Base-by-base conservation (phyloP, 768 basidiomycete species). In the Tremella mesenterica region DNA sequence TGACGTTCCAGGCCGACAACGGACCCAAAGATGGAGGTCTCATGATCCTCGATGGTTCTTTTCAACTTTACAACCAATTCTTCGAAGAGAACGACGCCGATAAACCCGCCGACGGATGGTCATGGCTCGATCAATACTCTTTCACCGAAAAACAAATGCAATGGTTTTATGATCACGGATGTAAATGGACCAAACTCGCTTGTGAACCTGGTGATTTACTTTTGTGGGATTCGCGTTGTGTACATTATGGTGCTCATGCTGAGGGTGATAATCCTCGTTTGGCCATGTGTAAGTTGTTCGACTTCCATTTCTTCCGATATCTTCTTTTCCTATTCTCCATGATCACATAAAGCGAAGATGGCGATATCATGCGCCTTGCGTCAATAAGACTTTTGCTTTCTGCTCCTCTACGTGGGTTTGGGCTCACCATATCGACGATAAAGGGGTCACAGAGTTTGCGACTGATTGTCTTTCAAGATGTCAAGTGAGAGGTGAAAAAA, bases 11-110 rank as follows among this genome's bases (percentile, higher is more conserved):
- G 46, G 50, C 51, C 13, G n/a, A n/a, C 6, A 74, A 73, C 54
- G 75, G 73, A 4, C 66, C 67, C 1, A 56, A 71, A 29, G 75
- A 75, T 41, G 75, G 75, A 25, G 74, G 75, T 7, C 60, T 75
- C 2, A 66, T 73, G 61, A 67, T 75, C 44, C 70, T 75, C 52
- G 54, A 66, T 29, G 72, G 72, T 4, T 67, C 65, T 16, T 64
- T 65, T 33, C 16, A 54, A 13, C 46, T 45, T 14, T 56, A 52
- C 31, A 28, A 51, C 39, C 33, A 52, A 34, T 45, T 36, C 44
- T 52, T 51, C 27, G 50, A 51, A 4, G 27, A 25, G 7, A 33
- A 46, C 27, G 44, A 46, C 8, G n/a, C n/a, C 14, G 44, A 46
- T 26, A 34, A 20, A 30, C 29, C 61, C 27, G 25, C 16, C 10